These are phyloP conservation scores for Immersiporthe knoxdaviesiana DNA, from an alignment of 2,329 filamentous ascomycete genomes.

Conservation along the genomic window DNA sequence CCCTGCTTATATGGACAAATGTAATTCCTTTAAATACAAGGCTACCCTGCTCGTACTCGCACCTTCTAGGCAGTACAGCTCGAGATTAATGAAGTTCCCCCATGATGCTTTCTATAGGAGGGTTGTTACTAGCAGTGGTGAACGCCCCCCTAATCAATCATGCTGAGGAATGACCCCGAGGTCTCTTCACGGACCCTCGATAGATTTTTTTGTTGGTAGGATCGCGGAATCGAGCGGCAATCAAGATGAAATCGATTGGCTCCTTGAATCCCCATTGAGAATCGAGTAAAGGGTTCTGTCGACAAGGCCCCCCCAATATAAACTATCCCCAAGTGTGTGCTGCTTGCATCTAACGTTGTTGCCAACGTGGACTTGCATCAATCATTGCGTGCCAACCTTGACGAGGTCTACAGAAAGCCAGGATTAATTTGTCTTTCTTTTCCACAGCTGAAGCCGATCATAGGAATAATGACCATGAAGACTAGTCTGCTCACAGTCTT, in stretches of 20 bases:
- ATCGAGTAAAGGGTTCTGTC: not conserved
- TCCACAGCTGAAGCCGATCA: not conserved
- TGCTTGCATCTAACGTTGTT: not conserved
- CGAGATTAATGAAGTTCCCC: slow-evolving; percentile 4
- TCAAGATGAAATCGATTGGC: not conserved
- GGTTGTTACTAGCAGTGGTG: not conserved
- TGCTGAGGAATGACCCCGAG: not conserved
- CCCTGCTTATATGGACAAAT: slow-evolving; percentile 10
- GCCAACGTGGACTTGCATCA: not conserved
- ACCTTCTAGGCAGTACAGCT: slow-evolving; percentile 1
- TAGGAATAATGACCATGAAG: slow-evolving; percentile 39
- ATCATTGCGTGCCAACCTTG: not conserved
- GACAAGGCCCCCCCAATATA: not conserved
- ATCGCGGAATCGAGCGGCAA: not conserved
- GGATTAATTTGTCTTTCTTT: not conserved
- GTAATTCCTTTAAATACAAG: slow-evolving; percentile 2
- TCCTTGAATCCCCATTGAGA: not conserved
- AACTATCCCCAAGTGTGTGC: slow-evolving; percentile 7
- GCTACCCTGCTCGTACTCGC: not conserved
- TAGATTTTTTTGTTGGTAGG: not conserved
- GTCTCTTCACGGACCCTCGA: not conserved
- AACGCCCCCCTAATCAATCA: not conserved
- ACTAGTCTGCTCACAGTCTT: slow-evolving; percentile 37
- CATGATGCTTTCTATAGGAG: too few relatives aligned
- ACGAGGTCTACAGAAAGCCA: slow-evolving; percentile 15